A percentile compares a stretch with the other conserved stretches of the same genome.
phyloP scores from a whole-genome alignment of 148 eudicot species.

The Mesembryanthemum crystallinum region DNA sequence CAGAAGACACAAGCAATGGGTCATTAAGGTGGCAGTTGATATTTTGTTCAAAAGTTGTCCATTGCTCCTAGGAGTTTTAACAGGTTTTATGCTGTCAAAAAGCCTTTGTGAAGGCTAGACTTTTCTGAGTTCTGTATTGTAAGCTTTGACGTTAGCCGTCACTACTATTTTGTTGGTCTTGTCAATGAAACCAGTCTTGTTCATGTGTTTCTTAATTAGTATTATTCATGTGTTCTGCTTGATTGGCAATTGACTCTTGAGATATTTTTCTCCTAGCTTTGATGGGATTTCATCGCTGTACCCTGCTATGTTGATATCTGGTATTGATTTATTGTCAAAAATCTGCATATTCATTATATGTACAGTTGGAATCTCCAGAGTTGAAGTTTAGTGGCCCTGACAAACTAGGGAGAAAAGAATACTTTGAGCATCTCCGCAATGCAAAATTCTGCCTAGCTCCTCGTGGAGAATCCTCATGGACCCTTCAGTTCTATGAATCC shows the following conservation, averaged over 20 bases:
- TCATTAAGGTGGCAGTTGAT: neutral
- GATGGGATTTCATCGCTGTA: neutral
- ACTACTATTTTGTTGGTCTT: neutral
- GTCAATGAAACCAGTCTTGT: neutral
- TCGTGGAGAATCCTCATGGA: conserved; percentile 99
- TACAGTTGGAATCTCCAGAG: conserved; percentile 98
- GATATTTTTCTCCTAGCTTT: neutral
- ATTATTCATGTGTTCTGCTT: neutral
- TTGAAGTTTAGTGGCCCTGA: conserved; percentile 92
- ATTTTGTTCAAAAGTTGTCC: neutral
- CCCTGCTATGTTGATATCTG: neutral
- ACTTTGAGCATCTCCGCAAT: conserved; percentile 89
- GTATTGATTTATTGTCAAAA: conserved; percentile 15
- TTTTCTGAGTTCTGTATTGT: neutral
- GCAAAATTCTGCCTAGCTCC: conserved; percentile 97
- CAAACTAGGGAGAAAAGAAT: conserved; percentile 72
- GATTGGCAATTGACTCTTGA: neutral
- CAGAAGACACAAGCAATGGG: neutral
- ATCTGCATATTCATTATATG: conserved; percentile 40
- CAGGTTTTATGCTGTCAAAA: neutral
- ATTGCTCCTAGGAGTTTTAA: neutral
- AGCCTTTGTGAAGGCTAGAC: no score
- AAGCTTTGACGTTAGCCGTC: neutral
- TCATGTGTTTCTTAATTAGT: neutral
- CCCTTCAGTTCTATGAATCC: conserved; percentile 91